Base-by-base conservation (phyloP, 2,329 filamentous ascomycete genomes). In the Alternaria atra region DNA sequence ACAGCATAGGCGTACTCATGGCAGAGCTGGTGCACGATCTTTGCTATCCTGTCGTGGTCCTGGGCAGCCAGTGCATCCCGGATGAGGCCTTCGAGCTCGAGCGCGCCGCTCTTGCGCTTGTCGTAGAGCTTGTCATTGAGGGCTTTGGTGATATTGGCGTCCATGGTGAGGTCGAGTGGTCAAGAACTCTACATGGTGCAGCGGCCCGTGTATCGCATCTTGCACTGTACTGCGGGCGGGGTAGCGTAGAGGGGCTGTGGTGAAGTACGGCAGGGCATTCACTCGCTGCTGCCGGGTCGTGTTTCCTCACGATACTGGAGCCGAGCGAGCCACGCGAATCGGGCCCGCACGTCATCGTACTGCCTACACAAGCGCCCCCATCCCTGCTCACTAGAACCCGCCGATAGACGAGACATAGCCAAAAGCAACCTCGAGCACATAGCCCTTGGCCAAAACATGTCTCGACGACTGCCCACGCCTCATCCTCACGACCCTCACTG, bases 121-220 rank as follows among this genome's bases (percentile, higher is more conserved):
- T 99, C 95, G 80, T 99, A 99, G 77, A 98, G 90, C 87, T 97
- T 99, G 83, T 99, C 95, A 78, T 96, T 97, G 77, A 99, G 85
- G 69, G 94, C 87, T 72, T 94, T 92, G 81, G 96, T 93, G 77
- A 97, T 92, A 77, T 89, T 90, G 75, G 87, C 85, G 84, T 98
- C 94, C 94, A 98, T 97, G 63, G 46, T 74, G 69, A 59, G 60
- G 52, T 32, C 47, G 58, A 47, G 46, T 52, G 61, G 51, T 53
- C 51, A 62, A 53, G 39, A 57, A 51, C 51, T 68, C 70, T 75
- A 75, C 74, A 76, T 73, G 69, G 62, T 58, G 65, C 61, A 59
- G 67, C 64, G 34, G 63, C 12, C 17, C 27, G 55, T 43, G 32
- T 39, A 54, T 52, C 46, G 63, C 61, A 66, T 68, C 46, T 25